These are phyloP conservation scores for Speleostelium caveatum DNA, from an alignment of 78 protist species.

Conservation along the genomic window DNA sequence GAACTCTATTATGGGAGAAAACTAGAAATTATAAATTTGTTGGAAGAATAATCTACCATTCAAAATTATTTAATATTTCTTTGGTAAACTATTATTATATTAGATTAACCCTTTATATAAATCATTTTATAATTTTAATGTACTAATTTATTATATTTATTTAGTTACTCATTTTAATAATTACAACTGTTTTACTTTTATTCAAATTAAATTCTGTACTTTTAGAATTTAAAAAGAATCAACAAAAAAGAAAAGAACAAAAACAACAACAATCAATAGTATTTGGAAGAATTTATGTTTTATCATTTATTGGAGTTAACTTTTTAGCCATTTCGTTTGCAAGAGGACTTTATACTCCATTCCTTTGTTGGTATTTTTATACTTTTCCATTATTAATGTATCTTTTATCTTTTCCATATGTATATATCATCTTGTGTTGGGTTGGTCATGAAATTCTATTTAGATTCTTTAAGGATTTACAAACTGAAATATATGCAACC, in stretches of 20 bases:
- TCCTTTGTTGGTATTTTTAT: conserved; percentile 85
- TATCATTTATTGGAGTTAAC: conserved; percentile 34
- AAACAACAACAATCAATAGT: background rate
- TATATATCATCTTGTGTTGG: conserved; percentile 23
- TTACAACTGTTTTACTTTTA: background rate
- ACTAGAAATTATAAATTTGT: conserved; percentile 82
- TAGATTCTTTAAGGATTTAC: conserved; percentile 44
- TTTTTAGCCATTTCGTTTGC: conserved; percentile 65
- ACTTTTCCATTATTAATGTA: conserved; percentile 33
- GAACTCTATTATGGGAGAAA: conserved; percentile 85
- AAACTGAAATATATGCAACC: conserved; percentile 40
- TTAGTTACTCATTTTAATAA: conserved; percentile 14
- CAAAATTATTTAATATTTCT: conserved; percentile 26
- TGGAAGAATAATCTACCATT: conserved; percentile 68
- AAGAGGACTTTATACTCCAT: conserved; percentile 82
- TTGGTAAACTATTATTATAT: conserved; percentile 7
- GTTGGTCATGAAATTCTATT: conserved; percentile 66
- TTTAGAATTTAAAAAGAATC: background rate
- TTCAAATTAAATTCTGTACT: background rate
- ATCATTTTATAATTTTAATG: background rate
- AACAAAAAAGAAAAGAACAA: background rate
- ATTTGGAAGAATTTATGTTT: background rate
- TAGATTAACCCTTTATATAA: background rate
- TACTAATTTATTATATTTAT: too few species aligned
- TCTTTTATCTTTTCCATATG: conserved; percentile 14